Base-by-base conservation (phyloP, 352 stramenopile species). In the Salisapilia sapeloensis region DNA sequence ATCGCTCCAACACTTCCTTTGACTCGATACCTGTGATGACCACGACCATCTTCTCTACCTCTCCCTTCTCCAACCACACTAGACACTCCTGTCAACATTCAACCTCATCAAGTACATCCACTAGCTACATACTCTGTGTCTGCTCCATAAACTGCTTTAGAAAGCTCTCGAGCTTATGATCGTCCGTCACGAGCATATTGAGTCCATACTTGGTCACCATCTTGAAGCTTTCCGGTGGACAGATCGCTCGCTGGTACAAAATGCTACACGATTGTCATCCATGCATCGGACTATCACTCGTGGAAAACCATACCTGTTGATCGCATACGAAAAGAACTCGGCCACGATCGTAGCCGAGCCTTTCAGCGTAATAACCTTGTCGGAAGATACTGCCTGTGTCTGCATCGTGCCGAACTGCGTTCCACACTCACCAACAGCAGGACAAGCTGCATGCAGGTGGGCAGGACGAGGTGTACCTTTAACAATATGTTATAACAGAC, bases 271-370 rank as follows among this genome's bases (percentile, higher is more conserved):
- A 7, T 16, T 24, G 17, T n/a, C 4, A 17, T 21, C 31, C 27
- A 28, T 14, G 13, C 10, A 21, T 48, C 26, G 14, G 8, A 48
- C 4, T 14, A 27, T 21, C 8, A 21, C 37, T 13, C n/a, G 32
- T 20, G 18, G 20, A 7, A 37, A 44, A 14, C 3, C 34, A 22
- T 52, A 92, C 78, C 66, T 92, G 74, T 99, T 99, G 60, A 99
- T 98, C 38, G 85, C 89, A 48, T 95, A 98, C 37, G 94, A 95
- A 72, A 99, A 99, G 56, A 99, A 99, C 62, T 99, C 94, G 0
- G 92, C 96, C 29, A 99, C 94, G 28, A 99, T 96, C 47, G 97
- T 91, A 2, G 96, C 94, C 15, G 90, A 98, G 26, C 96, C 96
- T 50, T 96, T 97, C 12, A 99, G 62, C n/a, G 94, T 98, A 50